phyloP scores from a whole-genome alignment of 2,329 filamentous ascomycete species.

The Rhynchosporium graminicola region DNA sequence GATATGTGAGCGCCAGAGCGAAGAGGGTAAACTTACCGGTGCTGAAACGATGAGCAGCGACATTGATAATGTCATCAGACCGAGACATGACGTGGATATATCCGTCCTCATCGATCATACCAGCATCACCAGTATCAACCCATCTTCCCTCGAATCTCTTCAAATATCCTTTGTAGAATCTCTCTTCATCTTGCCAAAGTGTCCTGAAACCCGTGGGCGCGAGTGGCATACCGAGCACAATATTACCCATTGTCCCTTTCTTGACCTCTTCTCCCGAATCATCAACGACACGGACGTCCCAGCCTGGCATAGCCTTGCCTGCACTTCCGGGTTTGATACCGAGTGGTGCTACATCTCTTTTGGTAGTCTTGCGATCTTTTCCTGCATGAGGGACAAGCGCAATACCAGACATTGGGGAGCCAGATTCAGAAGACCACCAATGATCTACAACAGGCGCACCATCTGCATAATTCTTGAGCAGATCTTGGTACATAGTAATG shows the following conservation, averaged over 20 bases:
- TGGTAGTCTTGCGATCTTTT: slow-evolving; percentile 48
- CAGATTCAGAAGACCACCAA: slow-evolving; percentile 74
- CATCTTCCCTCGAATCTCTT: slow-evolving; percentile 79
- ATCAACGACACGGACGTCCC: slow-evolving; percentile 82
- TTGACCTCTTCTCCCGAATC: slow-evolving; percentile 73
- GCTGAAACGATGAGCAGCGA: slow-evolving; percentile 88
- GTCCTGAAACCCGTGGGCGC: slow-evolving; percentile 85
- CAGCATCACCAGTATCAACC: slow-evolving; percentile 90
- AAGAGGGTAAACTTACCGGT: slow-evolving; percentile 60
- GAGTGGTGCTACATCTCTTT: slow-evolving; percentile 49
- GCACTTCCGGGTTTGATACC: slow-evolving; percentile 80
- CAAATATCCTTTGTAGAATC: slow-evolving; percentile 84
- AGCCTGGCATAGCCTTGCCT: slow-evolving; percentile 88
- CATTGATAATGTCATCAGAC: slow-evolving; percentile 87
- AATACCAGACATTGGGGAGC: slow-evolving; percentile 67
- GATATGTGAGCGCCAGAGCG: slow-evolving; percentile 3
- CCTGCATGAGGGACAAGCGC: slow-evolving; percentile 64
- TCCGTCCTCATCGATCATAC: slow-evolving; percentile 76
- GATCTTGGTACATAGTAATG: slow-evolving; percentile 74
- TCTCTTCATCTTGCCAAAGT: slow-evolving; percentile 80
- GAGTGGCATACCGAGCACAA: slow-evolving; percentile 79
- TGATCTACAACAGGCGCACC: slow-evolving; percentile 68
- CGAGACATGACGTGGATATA: slow-evolving; percentile 66
- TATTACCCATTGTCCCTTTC: slow-evolving; percentile 83
- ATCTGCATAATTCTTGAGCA: slow-evolving; percentile 66